A percentile compares a stretch with the other conserved stretches of the same genome.
phyloP scores from a whole-genome alignment of 2,329 filamentous ascomycete genomes.

The Epichloe amarillans region DNA sequence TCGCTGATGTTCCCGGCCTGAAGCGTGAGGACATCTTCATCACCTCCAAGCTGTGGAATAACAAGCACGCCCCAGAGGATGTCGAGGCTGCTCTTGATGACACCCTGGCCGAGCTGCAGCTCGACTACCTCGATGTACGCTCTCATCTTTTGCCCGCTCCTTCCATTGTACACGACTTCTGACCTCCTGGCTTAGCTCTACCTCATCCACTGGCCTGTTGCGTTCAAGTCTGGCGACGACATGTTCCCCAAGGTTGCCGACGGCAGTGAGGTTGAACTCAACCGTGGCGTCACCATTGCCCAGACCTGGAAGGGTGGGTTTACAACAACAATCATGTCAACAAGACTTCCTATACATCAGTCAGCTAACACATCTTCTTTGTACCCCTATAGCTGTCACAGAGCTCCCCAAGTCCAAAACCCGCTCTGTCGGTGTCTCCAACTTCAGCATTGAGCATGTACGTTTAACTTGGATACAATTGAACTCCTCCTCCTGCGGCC shows the following conservation, averaged over 20 bases:
- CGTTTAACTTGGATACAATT: slow-evolving; percentile 5
- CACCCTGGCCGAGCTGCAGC: slow-evolving; percentile 39
- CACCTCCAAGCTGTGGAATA: slow-evolving; percentile 55
- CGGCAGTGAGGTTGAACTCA: slow-evolving; percentile 24
- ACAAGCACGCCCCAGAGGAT: slow-evolving; percentile 45
- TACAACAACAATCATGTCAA: neutral
- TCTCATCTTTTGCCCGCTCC: neutral
- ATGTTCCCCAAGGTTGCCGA: slow-evolving; percentile 32
- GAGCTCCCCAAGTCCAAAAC: slow-evolving; percentile 47
- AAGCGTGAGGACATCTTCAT: slow-evolving; percentile 44
- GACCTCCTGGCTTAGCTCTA: slow-evolving; percentile 29
- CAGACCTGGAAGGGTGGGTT: slow-evolving; percentile 31
- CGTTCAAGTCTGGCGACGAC: slow-evolving; percentile 25
- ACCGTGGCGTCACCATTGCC: slow-evolving; percentile 26
- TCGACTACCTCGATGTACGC: slow-evolving; percentile 42
- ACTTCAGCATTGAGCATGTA: slow-evolving; percentile 49
- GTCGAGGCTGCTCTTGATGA: slow-evolving; percentile 43
- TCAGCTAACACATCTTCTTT: neutral
- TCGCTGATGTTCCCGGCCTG: slow-evolving; percentile 34
- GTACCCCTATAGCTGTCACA: slow-evolving; percentile 26
- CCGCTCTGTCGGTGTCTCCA: slow-evolving; percentile 58
- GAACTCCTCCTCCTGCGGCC: neutral
- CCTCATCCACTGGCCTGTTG: slow-evolving; percentile 50
- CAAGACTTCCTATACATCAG: neutral
- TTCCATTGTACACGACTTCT: neutral